Percentiles rank a stretch among this genome's conserved stretches.
These are phyloP conservation scores for Acanthamoeba castellanii DNA, from an alignment of 208 protist genomes.

Conservation along the genomic window DNA sequence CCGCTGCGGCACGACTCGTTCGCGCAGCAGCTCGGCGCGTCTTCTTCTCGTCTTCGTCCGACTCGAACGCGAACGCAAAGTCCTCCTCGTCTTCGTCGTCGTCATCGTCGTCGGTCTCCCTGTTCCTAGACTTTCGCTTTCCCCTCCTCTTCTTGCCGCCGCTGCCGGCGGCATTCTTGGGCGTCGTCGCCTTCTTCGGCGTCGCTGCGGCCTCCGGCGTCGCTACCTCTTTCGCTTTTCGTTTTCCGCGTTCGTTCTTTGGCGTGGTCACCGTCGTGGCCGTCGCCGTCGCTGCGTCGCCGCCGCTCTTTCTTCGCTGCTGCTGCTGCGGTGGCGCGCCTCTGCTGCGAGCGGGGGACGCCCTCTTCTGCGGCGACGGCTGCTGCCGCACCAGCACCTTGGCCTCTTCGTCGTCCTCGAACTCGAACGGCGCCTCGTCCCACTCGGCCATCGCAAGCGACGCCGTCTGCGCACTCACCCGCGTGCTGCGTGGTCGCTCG, in stretches of 20 bases:
- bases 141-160: background rate
- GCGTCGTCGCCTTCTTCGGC: background rate
- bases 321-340: too few species aligned
- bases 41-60: background rate
- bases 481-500: conserved; percentile 4
- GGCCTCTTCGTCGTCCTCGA: background rate
- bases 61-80: background rate
- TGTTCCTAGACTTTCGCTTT: background rate
- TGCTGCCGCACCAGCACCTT: background rate
- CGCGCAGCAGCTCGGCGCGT: background rate
- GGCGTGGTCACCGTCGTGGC: too few species aligned
- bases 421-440: background rate
- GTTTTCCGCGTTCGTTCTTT: background rate
- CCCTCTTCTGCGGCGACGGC: too few species aligned
- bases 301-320: background rate
- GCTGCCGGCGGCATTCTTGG: background rate
- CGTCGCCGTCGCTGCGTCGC: background rate
- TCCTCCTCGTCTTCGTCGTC: background rate
- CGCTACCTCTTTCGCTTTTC: background rate
- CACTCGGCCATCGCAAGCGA: conserved; percentile 24
- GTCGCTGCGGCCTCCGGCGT: background rate
- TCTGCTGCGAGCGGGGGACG: too few species aligned
- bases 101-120: background rate
- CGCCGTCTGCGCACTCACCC: background rate
- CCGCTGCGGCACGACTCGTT: background rate